Base-by-base conservation (phyloP, 768 basidiomycete species). In the Rhodotorula sphaerocarpa region DNA sequence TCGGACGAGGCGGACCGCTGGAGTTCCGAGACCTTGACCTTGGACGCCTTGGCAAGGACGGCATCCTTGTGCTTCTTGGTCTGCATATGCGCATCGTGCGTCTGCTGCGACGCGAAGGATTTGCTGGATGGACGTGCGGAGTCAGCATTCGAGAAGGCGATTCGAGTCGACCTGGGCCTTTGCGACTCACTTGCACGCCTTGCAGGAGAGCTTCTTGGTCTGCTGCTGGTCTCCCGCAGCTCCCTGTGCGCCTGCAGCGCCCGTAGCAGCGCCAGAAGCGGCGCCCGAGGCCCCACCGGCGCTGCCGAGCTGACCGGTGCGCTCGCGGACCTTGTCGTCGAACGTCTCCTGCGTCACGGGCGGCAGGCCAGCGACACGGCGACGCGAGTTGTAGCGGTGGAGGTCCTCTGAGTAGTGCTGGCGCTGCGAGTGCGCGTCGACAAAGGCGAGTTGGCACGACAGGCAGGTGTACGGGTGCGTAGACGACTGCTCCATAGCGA, bases 361-460 rank as follows among this genome's bases (percentile, higher is more conserved):
- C 14, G 89, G 86, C 3, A 99, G 81, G 9, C 82, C 83, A 3
- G 93, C 92, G 23, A 97, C 70, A 33, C 73, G 61, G 23, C 78
- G 74, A 72, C 93, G 93, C 84, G 96, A 90, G 74, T 99, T 99
- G 77, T 99, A 99, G 56, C 91, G 80, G 78, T 99, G 95, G 75
- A 88, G 87, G 76, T 99, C 95, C 30, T 89, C 88, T 66, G 84
- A 83, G 75, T 93, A 96, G 74, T 99, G 95, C 0, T 78, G 77
- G 62, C 93, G 81, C 76, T 97, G 93, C 44, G 88, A 86, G 56
- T 86, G 84, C 25, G 90, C 83, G 18, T 84, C 80, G 45, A 79
- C 75, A 75, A 95, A 96, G 2, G 87, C 90, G 72, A 97, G 86
- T 5, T 84, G 80, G 76, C 95, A 99, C 67, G 89, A 88, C 20